These are phyloP conservation scores for Diaporthe caulivora DNA, from an alignment of 2,329 filamentous ascomycete genomes.

Conservation along the genomic window DNA sequence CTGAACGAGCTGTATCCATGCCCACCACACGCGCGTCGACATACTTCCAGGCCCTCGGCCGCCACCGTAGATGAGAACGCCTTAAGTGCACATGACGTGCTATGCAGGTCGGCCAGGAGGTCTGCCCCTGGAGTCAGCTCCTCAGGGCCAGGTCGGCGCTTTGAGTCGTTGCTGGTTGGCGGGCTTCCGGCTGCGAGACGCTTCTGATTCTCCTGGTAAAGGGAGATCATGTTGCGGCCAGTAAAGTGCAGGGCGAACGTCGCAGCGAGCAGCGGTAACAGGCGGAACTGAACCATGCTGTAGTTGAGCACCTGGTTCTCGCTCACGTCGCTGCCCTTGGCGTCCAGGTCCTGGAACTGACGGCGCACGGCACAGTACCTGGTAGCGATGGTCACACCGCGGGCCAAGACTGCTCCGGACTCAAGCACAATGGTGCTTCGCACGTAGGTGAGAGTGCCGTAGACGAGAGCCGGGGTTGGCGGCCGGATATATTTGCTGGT, in stretches of 20 bases:
- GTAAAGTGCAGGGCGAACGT: slow-evolving; percentile 86
- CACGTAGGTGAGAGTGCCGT: slow-evolving; percentile 82
- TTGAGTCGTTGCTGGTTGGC: slow-evolving; percentile 45
- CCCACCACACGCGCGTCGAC: slow-evolving; percentile 80
- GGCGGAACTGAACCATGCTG: slow-evolving; percentile 82
- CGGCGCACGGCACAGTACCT: slow-evolving; percentile 79
- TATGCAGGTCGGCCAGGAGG: slow-evolving; percentile 79
- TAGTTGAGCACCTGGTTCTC: slow-evolving; percentile 86
- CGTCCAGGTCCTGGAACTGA: slow-evolving; percentile 83
- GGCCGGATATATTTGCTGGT: slow-evolving; percentile 77
- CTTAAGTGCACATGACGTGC: slow-evolving; percentile 82
- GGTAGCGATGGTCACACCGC: slow-evolving; percentile 82
- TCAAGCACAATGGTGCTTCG: slow-evolving; percentile 81
- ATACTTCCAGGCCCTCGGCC: slow-evolving; percentile 80
- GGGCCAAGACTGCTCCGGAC: slow-evolving; percentile 77
- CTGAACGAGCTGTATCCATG: slow-evolving; percentile 82
- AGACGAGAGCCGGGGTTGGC: slow-evolving; percentile 75
- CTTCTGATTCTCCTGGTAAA: slow-evolving; percentile 80
- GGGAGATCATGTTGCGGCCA: slow-evolving; percentile 79
- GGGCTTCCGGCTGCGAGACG: slow-evolving; percentile 65
- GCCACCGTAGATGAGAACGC: slow-evolving; percentile 79
- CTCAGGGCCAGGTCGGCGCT: slow-evolving; percentile 74
- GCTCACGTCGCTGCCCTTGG: slow-evolving; percentile 61
- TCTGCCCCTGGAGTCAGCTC: slow-evolving; percentile 75
- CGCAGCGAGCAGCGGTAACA: slow-evolving; percentile 78